Conservation (phyloP, 2,329 filamentous ascomycete genomes). For the Metarhizium robertsii region DNA sequence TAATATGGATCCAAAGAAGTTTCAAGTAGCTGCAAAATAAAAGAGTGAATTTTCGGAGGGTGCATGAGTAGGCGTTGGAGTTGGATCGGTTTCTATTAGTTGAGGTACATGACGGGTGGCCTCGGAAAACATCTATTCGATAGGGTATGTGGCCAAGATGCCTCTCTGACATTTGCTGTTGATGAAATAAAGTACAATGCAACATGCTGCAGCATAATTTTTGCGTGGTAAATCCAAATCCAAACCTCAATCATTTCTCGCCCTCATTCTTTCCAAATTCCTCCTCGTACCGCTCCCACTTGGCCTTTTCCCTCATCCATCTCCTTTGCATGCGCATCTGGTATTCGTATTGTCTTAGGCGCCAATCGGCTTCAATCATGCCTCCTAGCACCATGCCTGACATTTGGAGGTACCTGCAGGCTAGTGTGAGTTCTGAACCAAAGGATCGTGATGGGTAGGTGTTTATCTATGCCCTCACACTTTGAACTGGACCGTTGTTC, state of each 20-base stretch:
- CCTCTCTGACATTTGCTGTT: not conserved
- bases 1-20: constrained; percentile 89
- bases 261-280: constrained; percentile 39
- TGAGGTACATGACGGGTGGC: not conserved
- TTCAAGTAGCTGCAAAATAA: constrained; percentile 38
- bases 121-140: not conserved
- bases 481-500: constrained; percentile 67
- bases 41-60: not conserved
- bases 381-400: constrained; percentile 74
- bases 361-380: constrained; percentile 65
- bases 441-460: not conserved
- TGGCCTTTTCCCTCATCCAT: constrained; percentile 52
- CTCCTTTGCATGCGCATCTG: constrained; percentile 56
- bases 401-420: constrained; percentile 66
- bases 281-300: constrained; percentile 59
- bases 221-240: not conserved
- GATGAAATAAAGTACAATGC: not conserved
- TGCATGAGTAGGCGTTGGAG: constrained; percentile 22
- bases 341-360: constrained; percentile 59
- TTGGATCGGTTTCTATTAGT: constrained; percentile 8
- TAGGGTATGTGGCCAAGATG: not conserved
- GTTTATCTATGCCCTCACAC: constrained; percentile 41
- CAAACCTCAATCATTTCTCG: constrained; percentile 16
- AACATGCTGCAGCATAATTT: not conserved
- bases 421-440: not conserved